Evolutionary conservation across 2,329 filamentous ascomycete genomes (phyloP), one percentile per base, ranked within the genome.

Genomic region (Diplodia corticola): DNA sequence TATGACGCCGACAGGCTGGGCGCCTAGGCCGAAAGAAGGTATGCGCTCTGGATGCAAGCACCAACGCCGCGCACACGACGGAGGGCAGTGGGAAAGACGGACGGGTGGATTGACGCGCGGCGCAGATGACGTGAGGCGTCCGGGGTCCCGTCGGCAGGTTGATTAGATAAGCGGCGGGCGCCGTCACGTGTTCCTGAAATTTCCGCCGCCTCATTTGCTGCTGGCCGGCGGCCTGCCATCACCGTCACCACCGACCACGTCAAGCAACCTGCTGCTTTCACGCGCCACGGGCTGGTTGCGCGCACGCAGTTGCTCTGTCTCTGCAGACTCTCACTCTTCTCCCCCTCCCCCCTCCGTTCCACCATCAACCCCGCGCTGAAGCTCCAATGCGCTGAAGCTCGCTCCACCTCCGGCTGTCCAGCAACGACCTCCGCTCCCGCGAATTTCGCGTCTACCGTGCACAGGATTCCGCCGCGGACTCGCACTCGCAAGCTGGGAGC

Each of bases 161-260:
- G 55, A 49, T 61, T 61, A 61, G 55, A 49, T 61, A 61, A 61
- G 57, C 57, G 17, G 20, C 24, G 24, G 22, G 48, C 33, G 33
- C 9, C 4, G 40, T 60, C 55, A 60, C 55, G 55, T 60, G 55
- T 5, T 7, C 33, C 5, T 26, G 28, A 61, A 61, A 61, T 61
- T 61, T 61, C 57, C 57, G 57, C 57, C 17, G 57, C 44, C 57
- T 61, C 57, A 61, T 61, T 61, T 61, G 57, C 57, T 61, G 57
- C 57, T 49, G n/a, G n/a, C 57, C 48, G 57, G n/a, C 57, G n/a
- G 57, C 30, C 57, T 50, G 57, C 44, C 57, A 35, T 17, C 57
- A 20, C 44, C n/a, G 40, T 49, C 57, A 61, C 57, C 40, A 49
- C 57, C 40, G 20, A 33, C 57, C 44, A 37, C 57, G 20, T 20